A percentile compares a stretch with the other conserved stretches of the same genome.
These are phyloP conservation scores for Globisporangium echinulatum DNA, from an alignment of 352 stramenopile genomes.

Conservation along the genomic window DNA sequence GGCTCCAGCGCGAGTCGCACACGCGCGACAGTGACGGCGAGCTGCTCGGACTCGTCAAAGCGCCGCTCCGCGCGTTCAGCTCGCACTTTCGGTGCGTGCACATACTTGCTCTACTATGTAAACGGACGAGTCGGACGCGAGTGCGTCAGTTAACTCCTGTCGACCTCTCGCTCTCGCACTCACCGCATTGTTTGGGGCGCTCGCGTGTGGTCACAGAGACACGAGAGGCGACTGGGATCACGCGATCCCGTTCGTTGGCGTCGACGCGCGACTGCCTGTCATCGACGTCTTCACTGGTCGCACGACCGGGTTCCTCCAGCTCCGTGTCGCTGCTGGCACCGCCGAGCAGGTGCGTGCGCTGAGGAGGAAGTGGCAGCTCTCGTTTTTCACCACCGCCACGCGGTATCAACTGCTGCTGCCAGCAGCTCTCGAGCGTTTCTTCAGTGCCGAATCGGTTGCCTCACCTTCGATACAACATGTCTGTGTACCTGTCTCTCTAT, in stretches of 20 bases:
- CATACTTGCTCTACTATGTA: neutral
- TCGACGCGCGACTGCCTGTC: slow-evolving; percentile 29
- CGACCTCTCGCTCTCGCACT: no score
- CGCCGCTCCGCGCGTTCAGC: slow-evolving; percentile 18
- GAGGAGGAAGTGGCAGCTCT: neutral
- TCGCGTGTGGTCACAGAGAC: neutral
- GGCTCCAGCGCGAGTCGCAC: slow-evolving; percentile 16
- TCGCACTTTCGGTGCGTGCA: slow-evolving; percentile 22
- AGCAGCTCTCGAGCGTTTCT: neutral
- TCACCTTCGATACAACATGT: neutral
- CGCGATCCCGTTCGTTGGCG: slow-evolving; percentile 20
- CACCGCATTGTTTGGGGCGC: no score
- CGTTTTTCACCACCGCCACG: no score
- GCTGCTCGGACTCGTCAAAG: slow-evolving; percentile 31
- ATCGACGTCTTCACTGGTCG: slow-evolving; percentile 37
- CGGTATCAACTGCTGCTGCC: no score
- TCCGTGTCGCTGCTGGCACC: slow-evolving; percentile 35
- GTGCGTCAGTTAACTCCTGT: no score
- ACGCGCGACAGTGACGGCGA: slow-evolving; percentile 7
- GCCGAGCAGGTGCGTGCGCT: slow-evolving; percentile 35
- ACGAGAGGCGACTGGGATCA: slow-evolving; percentile 3
- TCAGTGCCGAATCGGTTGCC: neutral
- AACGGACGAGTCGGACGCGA: no score
- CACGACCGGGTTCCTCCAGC: slow-evolving; percentile 24
- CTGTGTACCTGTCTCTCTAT: neutral